Base-by-base conservation (phyloP, 257 asterid genomes). In the Solanum corneliomulleri region DNA sequence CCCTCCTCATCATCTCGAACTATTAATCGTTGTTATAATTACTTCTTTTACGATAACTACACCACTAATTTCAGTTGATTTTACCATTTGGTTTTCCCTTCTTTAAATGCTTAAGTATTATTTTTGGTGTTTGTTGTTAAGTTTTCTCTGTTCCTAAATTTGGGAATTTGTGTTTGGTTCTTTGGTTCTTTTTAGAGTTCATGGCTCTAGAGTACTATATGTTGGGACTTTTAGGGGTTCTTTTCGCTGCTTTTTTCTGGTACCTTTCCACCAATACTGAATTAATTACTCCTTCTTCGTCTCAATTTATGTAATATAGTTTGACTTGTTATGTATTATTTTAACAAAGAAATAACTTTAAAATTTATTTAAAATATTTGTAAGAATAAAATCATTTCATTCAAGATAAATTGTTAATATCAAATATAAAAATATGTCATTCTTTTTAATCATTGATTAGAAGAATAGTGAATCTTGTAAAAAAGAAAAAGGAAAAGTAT, bases 1-100 rank as follows among this genome's bases (percentile, higher is more conserved):
- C 82, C 5, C 76, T 33, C 5, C 60, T 76, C 21, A 89, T 42
- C 86, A 84, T 82, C 6, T 74, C 80, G 52, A 16, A 76, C 87
- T 94, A 42, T 83, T 93, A 87, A 90, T 83, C 64, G 89, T 91
- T 92, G 12, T 64, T 64, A 64, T 64, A 23, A n/a, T 93, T 86
- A n/a, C 35, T 78, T 25, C 0, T 20, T 45, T 7, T 16, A 13
- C 10, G 16, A 18, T 45, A 78, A 45, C 11, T 56, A 56, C 42
- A 27, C 39, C 21, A n/a, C 70, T 81, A 39, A 49, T 49, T 49
- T 81, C 42, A 18, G 9, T 81, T 81, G 29, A 81, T 81, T 81
- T 49, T 15, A 81, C 4, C 85, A 81, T 81, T 56, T 45, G 68
- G 84, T 20, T 25, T 77, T 44, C 64, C 64, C 64, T 56, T 56